Conservation (phyloP, 2,329 filamentous ascomycete genomes). For the Tothia fuscella region DNA sequence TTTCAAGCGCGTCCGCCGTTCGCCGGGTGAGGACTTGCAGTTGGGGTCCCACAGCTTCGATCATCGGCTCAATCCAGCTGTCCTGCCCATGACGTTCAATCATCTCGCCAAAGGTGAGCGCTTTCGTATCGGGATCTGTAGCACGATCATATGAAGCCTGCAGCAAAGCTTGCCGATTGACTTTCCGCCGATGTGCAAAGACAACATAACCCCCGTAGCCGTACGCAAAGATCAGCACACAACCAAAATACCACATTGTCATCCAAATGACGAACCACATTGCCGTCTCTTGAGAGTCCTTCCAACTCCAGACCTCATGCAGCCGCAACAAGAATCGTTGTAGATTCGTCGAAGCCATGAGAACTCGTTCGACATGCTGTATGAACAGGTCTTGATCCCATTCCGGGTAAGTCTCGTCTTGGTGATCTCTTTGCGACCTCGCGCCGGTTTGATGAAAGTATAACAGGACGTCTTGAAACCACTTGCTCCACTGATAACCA, state of each 20-base stretch:
- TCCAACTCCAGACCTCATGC: constrained; percentile 3
- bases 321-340: neutral
- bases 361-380: constrained; percentile 25
- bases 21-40: neutral
- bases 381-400: constrained; percentile 26
- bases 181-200: neutral
- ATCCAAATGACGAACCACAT: constrained; percentile 6
- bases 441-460: constrained; percentile 20
- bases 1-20: constrained; percentile 4
- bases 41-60: constrained; percentile 1
- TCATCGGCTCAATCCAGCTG: constrained; percentile 6
- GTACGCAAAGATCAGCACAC: constrained; percentile 4
- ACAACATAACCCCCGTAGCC: neutral
- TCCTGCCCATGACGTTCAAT: constrained; percentile 1
- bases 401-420: constrained; percentile 17
- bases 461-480: neutral
- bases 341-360: constrained; percentile 23
- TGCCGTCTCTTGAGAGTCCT: neutral
- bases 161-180: neutral
- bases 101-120: constrained; percentile 4
- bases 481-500: neutral
- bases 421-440: constrained; percentile 22
- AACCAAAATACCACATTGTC: constrained; percentile 1
- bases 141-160: neutral
- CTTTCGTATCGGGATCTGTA: neutral